These are phyloP conservation scores for Neurospora crassa DNA, from an alignment of 2,329 filamentous ascomycete species.

Conservation along the genomic window DNA sequence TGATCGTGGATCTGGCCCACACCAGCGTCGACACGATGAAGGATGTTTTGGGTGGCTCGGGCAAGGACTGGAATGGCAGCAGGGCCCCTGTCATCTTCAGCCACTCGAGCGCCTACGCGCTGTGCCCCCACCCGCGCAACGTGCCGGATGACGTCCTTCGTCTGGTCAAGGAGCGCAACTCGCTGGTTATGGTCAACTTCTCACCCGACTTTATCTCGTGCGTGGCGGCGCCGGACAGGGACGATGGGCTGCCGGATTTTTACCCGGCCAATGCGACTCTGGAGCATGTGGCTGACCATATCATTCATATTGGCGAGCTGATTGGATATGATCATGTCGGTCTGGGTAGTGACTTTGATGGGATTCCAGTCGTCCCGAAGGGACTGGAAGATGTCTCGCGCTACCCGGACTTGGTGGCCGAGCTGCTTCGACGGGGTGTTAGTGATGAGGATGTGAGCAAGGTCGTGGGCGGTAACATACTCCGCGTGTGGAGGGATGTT, in stretches of 20 bases:
- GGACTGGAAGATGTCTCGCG: conserved; percentile 81
- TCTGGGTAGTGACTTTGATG: conserved; percentile 84
- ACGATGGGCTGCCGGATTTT: conserved; percentile 57
- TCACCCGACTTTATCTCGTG: conserved; percentile 76
- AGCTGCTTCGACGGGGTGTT: conserved; percentile 63
- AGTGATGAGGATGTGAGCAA: conserved; percentile 65
- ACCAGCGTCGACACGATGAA: conserved; percentile 70
- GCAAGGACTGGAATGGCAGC: conserved; percentile 45
- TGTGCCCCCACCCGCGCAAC: conserved; percentile 86
- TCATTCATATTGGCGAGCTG: conserved; percentile 69
- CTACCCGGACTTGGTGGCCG: conserved; percentile 68
- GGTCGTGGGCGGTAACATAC: conserved; percentile 68
- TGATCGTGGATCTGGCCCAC: conserved; percentile 88
- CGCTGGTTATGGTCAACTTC: conserved; percentile 89
- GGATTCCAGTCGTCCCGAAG: conserved; percentile 53
- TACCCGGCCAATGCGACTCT: conserved; percentile 63
- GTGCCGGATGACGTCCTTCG: conserved; percentile 76
- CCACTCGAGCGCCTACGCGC: conserved; percentile 69
- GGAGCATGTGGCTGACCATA: conserved; percentile 68
- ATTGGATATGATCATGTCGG: conserved; percentile 87
- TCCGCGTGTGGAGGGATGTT: conserved; percentile 76
- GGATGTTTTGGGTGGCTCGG: conserved; percentile 36
- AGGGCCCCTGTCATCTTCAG: conserved; percentile 79
- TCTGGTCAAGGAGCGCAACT: conserved; percentile 62
- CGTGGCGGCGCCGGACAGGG: conserved; percentile 41